Percentiles rank a stretch among this genome's conserved stretches.
Conservation (phyloP, 306 rosid species). For the Pyrus pyrifolia region DNA sequence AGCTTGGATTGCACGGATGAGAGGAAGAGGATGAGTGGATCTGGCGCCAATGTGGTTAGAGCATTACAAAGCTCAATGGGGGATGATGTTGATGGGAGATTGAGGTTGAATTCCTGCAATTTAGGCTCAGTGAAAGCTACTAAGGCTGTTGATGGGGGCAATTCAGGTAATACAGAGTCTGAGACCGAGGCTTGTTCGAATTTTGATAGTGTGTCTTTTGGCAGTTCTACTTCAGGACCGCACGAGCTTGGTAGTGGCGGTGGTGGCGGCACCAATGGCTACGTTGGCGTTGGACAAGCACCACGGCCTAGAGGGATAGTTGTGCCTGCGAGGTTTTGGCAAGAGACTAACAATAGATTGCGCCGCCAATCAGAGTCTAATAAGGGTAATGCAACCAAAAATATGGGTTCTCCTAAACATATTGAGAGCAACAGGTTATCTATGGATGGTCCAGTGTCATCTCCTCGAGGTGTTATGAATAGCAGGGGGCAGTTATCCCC, state of each 20-base stretch:
- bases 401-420: constrained; percentile 33
- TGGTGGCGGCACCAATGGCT: constrained; percentile 21
- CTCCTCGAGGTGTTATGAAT: constrained; percentile 54
- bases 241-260: constrained; percentile 16
- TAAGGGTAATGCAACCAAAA: constrained; percentile 35
- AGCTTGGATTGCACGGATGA: constrained; percentile 56
- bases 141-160: constrained; percentile 33
- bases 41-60: constrained; percentile 43
- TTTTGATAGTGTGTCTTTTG: constrained; percentile 70
- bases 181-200: constrained; percentile 53
- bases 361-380: constrained; percentile 45
- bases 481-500: constrained; percentile 58
- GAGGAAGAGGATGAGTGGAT: constrained; percentile 31
- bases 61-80: constrained; percentile 50
- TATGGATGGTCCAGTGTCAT: constrained; percentile 45
- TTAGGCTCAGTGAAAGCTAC: constrained; percentile 9
- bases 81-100: constrained; percentile 32
- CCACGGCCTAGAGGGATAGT: constrained; percentile 42
- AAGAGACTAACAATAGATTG: constrained; percentile 49
- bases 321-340: constrained; percentile 68
- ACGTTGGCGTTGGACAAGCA: constrained; percentile 18
- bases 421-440: constrained; percentile 30
- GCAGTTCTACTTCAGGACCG: constrained; percentile 36
- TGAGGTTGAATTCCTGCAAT: constrained; percentile 18
- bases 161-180: constrained; percentile 16